Evolutionary conservation across 805 yeast species (phyloP), one percentile per base, ranked within the genome.

Genomic region (Alloascoidea hylecoeti): DNA sequence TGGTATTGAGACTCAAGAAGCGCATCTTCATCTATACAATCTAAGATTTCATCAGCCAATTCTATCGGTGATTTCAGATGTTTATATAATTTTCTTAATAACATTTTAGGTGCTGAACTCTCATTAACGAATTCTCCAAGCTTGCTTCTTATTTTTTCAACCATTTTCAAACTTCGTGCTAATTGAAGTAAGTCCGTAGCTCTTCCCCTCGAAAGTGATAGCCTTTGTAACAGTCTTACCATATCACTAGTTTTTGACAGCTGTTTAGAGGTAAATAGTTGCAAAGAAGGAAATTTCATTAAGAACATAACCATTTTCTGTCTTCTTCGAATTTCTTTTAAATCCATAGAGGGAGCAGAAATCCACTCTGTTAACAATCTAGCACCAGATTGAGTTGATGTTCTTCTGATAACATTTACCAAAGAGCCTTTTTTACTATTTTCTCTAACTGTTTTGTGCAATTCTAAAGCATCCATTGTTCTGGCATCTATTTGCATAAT

Each of bases 351-450:
- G 0, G 98, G 98, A 2, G 84, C 74, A 17, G 82, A 66, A 3
- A 89, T 57, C 96, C 96, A 85, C 38, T 77, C 75, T 4, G 78
- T 70, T 9, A 92, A 57, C n/a, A 81, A 50, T 33, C 97, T 61
- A 0, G 94, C 61, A 0, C 97, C 97, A 0, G 92, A 75, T 1
- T 78, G 66, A 0, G 97, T 85, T 2, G 70, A 72, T 0, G 97
- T 89, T 38, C 79, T 60, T 41, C 73, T 70, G 2, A 92, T 68
- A 0, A 80, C 68, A n/a, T 73, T 70, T 3, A 83, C 60, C 16
- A 89, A 55, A 0, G 95, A 76, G 0, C 95, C 95, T 4, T 65
- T 66, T n/a, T 56, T 60, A 13, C 72, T 66, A 12, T 68, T 66
- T 5, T 71, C 69, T 40, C 82, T 57, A 18, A 50, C 19, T 4